Base-by-base conservation (phyloP, 495 filamentous ascomycete species). In the Parathielavia hyrcaniae region DNA sequence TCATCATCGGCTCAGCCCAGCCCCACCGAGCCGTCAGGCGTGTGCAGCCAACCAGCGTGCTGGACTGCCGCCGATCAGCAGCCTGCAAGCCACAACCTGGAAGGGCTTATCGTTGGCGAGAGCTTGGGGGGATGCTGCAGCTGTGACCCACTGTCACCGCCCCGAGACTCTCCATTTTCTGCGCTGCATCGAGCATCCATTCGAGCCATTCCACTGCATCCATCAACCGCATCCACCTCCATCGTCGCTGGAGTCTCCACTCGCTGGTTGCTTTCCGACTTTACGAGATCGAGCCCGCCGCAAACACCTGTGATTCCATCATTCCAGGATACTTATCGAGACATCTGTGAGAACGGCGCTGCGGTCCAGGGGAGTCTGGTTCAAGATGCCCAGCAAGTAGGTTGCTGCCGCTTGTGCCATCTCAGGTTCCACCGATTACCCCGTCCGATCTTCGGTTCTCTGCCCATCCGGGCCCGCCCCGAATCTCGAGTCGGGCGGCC, bases 361-460 rank as follows among this genome's bases (percentile, higher is more conserved):
- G 30, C 20, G 38, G 48, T 44, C 34, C 35, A 23, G 36, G 26
- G 43, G 35, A 41, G 40, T 36, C 12, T 36, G 20, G 17, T 36
- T 32, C 63, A 63, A 63, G 45, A 63, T 65, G 60, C 57, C 41
- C 50, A 58, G 60, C 61, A 58, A 55, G 61, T 64, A 56, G 58
- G 50, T 39, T n/a, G 54, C 35, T 58, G 43, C 38, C 55, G 40
- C 48, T 43, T 54, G 50, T 58, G 47, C 41, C 48, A 23, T 55
- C 38, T 17, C 16, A n/a, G n/a, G 26, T 30, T 30, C 26, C n/a
- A n/a, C n/a, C n/a, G n/a, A n/a, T n/a, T n/a, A n/a, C n/a, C 49
- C 19, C 26, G n/a, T 17, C 44, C 22, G 19, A 44, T 13, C 32
- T 16, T 30, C n/a, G n/a, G n/a, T n/a, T n/a, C 43, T 41, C 49